Base-by-base conservation (phyloP, 164 flowering plant genomes). In the Magnolia changhungtana region DNA sequence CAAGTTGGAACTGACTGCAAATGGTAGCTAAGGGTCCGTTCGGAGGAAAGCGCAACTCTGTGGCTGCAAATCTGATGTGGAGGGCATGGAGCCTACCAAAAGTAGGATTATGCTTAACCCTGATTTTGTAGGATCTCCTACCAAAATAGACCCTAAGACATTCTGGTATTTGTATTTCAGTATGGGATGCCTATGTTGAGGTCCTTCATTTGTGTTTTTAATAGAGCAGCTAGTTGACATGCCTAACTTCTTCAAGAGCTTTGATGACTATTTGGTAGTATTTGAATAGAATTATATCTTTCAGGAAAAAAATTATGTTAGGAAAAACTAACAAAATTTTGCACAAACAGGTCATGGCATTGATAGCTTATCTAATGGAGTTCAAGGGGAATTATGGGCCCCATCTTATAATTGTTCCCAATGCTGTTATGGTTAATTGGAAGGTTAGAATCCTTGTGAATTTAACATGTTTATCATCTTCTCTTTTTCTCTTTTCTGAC, bases 371-470 rank as follows among this genome's bases (percentile, higher is more conserved):
- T 81, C 76, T 96, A 82, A 96, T 96, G 99, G 99, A 94, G 86
- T 96, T 89, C 78, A 94, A 96, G 87, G 97, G 98, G 71, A 96
- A 96, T 83, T 90, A 93, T 92, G 99, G 99, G 0, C 99, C 99
- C 14, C 99, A 96, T 87, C 98, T 96, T 75, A 94, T 94, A 71
- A 93, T 96, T 82, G 99, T 96, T 55, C 99, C 99, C 9, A 96
- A 96, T 90, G 99, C 99, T 79, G 99, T 96, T 81, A 76, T 96
- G 83, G 99, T 96, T 24, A 94, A 96, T 75, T 96, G 98, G 99
- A 96, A 96, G 99, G 99, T 96, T 50, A 66, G 84, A 52, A 66
- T 8, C 78, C 59, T 68, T 67, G 20, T 67, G 0, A 3, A 4
- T 19, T 51, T 51, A 3, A 16, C 49, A 37, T 27, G n/a, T 45